Evolutionary conservation across 352 stramenopile species (phyloP).

Genomic region (Phytophthora agathidicida): DNA sequence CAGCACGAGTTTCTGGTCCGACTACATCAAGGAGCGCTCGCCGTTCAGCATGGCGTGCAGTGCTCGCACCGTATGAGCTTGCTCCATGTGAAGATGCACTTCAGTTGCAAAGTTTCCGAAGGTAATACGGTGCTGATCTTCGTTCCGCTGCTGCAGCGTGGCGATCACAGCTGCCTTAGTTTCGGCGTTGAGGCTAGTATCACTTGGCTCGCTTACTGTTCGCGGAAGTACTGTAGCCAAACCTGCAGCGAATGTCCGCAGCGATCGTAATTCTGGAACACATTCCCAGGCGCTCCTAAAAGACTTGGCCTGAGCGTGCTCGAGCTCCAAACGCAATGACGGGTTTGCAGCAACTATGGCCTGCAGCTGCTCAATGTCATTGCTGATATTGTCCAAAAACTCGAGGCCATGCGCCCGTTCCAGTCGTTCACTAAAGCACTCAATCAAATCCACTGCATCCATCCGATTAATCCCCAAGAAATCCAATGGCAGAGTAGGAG

Average conservation of each 20-base stretch:
- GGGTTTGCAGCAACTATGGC: not conserved
- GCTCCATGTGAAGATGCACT: conserved; percentile 1
- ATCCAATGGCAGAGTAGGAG: conserved; percentile 4
- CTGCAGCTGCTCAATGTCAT: conserved; percentile 6
- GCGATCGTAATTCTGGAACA: not conserved
- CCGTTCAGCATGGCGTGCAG: not conserved
- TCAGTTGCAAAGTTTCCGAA: conserved; percentile 1
- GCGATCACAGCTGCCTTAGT: not conserved
- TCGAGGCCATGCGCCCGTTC: conserved; percentile 4
- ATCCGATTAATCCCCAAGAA: conserved; percentile 3
- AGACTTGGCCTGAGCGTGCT: not conserved
- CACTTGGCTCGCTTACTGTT: not conserved
- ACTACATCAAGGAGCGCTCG: too few species aligned
- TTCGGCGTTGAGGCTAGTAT: too few species aligned
- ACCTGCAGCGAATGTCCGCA: conserved; percentile 1
- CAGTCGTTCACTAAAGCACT: conserved; percentile 1
- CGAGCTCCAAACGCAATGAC: not conserved
- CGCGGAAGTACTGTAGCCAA: conserved; percentile 1
- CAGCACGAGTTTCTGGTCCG: too few species aligned
- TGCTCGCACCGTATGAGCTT: not conserved
- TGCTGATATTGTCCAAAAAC: conserved; percentile 8
- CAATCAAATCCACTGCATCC: conserved; percentile 7
- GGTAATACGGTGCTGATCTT: conserved; percentile 7
- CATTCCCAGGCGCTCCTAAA: conserved; percentile 5
- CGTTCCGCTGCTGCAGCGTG: conserved; percentile 1